Evolutionary conservation across 2,329 filamentous ascomycete genomes (phyloP), one percentile per base, ranked within the genome.

Genomic region (Aspergillus bombycis): DNA sequence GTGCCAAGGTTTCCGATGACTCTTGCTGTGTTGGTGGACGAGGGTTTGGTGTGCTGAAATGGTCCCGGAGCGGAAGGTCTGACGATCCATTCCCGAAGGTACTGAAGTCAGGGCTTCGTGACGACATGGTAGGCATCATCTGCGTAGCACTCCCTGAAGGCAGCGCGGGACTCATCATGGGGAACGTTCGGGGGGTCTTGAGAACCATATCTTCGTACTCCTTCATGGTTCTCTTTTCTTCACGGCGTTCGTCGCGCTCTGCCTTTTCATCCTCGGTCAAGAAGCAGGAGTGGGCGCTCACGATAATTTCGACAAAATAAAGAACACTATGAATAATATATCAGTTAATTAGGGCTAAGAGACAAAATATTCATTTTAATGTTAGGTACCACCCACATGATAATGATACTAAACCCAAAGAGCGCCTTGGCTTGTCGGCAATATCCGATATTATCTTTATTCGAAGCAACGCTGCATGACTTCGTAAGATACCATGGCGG

Each of bases 401-500:
- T 81, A 30, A 87, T 74, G 57, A 86, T 77, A 4, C 83, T 85
- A 23, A 88, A 79, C 1, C 81, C 85, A 69, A 89, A 89, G 4
- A 81, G 77, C 8, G 81, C 79, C 70, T 89, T 87, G 5, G 87
- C 86, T 75, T 89, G 87, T 75, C 82, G 76, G 73, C 87, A 89
- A 71, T 87, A 89, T 21, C 72, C 72, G 36, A 84, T 75, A 60
- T 84, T 78, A 53, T 77, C 79, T 54, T 78, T 76, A 48, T 80
- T 74, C 7, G 75, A 74, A 0, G 84, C 81, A 28, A 87, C 82
- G 58, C 76, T 81, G 77, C 87, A 89, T 67, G 78, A 84, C 74
- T 88, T 88, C 58, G 85, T 85, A 67, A 89, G 84, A 71, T 88
- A 89, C 87, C 87, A 89, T 9, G 87, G 86, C 21, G 85, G 75